Conservation (phyloP, 768 basidiomycete genomes). For the Saitozyma podzolica region DNA sequence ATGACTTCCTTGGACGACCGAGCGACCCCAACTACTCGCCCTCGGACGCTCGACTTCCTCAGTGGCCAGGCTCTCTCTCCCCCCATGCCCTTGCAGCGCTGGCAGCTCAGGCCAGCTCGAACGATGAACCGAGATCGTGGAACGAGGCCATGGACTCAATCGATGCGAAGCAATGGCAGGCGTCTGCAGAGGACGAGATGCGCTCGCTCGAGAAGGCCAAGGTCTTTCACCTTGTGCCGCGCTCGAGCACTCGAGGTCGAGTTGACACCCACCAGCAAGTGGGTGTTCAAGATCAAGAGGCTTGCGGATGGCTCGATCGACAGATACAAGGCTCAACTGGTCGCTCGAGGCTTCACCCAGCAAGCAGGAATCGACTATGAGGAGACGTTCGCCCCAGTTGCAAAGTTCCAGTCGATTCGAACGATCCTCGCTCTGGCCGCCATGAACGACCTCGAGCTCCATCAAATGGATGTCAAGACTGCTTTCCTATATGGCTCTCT, state of each 20-base stretch:
- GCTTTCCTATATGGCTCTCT: constrained; percentile 24
- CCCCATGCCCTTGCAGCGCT: constrained; percentile 2
- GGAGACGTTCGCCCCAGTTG: constrained; percentile 22
- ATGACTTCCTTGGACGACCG: constrained; percentile 10
- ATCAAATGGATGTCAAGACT: constrained; percentile 20
- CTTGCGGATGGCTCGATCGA: constrained; percentile 7
- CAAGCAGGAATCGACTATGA: constrained; percentile 13
- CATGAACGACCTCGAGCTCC: constrained; percentile 14
- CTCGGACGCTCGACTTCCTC: constrained; percentile 6
- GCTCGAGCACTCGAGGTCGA: constrained; percentile 4
- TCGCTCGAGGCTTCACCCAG: constrained; percentile 19
- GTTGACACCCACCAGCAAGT: neutral
- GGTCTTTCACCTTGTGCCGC: constrained; percentile 3
- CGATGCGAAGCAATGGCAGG: constrained; percentile 5
- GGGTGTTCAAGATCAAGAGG: constrained; percentile 8
- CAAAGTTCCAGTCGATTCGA: constrained; percentile 13
- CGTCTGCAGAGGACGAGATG: constrained; percentile 2
- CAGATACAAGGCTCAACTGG: constrained; percentile 20
- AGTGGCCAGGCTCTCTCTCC: constrained; percentile 1
- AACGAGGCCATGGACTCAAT: constrained; percentile 5
- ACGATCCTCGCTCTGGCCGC: constrained; percentile 18
- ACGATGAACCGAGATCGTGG: constrained; percentile 2
- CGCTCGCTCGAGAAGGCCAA: constrained; percentile 6
- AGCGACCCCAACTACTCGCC: neutral
- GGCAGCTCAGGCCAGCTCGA: neutral